phyloP scores from a whole-genome alignment of 106 monocot species.

The Triglochin maritima region DNA sequence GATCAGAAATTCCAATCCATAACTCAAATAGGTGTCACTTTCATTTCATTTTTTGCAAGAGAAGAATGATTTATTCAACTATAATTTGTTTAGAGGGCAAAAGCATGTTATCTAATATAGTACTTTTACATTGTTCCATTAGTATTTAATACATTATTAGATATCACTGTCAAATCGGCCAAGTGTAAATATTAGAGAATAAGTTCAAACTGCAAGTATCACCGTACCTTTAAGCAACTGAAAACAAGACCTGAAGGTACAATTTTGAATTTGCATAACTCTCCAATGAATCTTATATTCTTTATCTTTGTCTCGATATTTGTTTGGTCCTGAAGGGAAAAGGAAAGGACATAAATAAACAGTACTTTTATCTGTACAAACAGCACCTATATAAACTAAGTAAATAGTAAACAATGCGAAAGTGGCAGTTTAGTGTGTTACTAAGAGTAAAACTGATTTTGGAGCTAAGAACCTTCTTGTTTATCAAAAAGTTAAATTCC shows the following conservation, averaged over 20 bases:
- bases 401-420: neutral
- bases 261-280: constrained; percentile 95
- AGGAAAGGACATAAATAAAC: neutral
- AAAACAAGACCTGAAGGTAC: constrained; percentile 78
- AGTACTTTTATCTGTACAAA: neutral
- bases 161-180: no score
- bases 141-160: no score
- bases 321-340: constrained; percentile 76
- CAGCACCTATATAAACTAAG: neutral
- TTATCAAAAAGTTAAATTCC: constrained; percentile 92
- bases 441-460: neutral
- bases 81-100: no score
- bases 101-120: no score
- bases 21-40: no score
- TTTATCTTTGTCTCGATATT: constrained; percentile 99
- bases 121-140: no score
- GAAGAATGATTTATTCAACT: no score
- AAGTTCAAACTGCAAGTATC: no score
- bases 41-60: no score
- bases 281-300: constrained; percentile 97
- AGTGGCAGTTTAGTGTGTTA: neutral
- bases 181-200: no score
- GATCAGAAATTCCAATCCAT: no score
- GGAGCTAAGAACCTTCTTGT: constrained; percentile 62
- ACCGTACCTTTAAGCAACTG: constrained; percentile 80